phyloP scores from a whole-genome alignment of 2,329 filamentous ascomycete genomes.

The Mycosphaerella arachidis region DNA sequence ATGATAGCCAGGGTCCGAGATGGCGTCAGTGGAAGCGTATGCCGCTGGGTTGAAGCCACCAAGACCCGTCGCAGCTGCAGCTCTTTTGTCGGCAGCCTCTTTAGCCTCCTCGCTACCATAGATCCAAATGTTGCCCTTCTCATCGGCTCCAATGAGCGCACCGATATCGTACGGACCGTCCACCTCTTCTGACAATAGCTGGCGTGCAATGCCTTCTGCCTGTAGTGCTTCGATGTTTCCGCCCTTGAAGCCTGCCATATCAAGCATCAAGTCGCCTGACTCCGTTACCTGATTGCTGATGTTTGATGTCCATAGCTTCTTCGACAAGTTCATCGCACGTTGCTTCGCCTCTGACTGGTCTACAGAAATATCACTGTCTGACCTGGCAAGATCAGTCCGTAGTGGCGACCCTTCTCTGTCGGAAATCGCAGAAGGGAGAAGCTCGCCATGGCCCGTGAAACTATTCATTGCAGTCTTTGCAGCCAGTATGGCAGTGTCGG shows the following conservation, averaged over 20 bases:
- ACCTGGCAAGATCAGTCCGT: conserved; percentile 39
- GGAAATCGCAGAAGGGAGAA: conserved; percentile 13
- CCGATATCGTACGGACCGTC: conserved; percentile 96
- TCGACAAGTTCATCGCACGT: conserved; percentile 77
- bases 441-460: conserved; percentile 28
- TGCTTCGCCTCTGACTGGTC: conserved; percentile 71
- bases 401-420: conserved; percentile 22
- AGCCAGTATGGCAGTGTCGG: conserved; percentile 51
- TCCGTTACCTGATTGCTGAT: conserved; percentile 92
- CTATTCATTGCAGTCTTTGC: conserved; percentile 38
- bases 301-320: conserved; percentile 81
- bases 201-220: conserved; percentile 88
- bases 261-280: conserved; percentile 89
- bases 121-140: conserved; percentile 97
- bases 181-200: conserved; percentile 86
- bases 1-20: conserved; percentile 91
- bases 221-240: conserved; percentile 87
- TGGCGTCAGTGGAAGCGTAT: conserved; percentile 67
- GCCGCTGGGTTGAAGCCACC: conserved; percentile 48
- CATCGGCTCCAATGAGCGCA: conserved; percentile 88
- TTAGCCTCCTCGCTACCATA: conserved; percentile 98
- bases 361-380: conserved; percentile 72
- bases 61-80: conserved; percentile 36
- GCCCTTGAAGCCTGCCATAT: conserved; percentile 96
- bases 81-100: conserved; percentile 70